A percentile compares a stretch with the other conserved stretches of the same genome.
phyloP scores from a whole-genome alignment of 805 yeast species.

The Candida quercuum region DNA sequence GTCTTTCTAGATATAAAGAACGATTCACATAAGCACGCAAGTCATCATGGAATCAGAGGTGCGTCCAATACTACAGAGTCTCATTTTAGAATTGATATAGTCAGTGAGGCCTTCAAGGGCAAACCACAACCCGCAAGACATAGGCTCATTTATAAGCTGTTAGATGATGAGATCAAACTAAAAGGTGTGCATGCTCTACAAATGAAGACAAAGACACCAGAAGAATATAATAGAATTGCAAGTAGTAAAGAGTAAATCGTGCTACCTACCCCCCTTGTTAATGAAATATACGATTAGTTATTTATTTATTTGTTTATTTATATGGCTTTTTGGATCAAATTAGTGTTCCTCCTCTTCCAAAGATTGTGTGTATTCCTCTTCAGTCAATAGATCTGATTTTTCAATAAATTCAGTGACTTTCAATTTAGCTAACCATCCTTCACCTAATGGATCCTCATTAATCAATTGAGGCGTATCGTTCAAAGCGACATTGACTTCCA shows the following conservation, averaged over 20 bases:
- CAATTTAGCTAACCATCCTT: slow-evolving; percentile 87
- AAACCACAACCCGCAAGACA: slow-evolving; percentile 70
- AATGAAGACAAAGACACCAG: slow-evolving; percentile 71
- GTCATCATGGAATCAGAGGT: slow-evolving; percentile 77
- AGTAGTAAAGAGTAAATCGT: not conserved
- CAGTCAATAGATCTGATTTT: slow-evolving; percentile 53
- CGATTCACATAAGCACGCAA: slow-evolving; percentile 85
- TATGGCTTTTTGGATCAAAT: too few species aligned
- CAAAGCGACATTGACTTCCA: slow-evolving; percentile 64
- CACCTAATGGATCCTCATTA: slow-evolving; percentile 87
- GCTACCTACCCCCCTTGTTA: too few species aligned
- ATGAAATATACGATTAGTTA: too few species aligned
- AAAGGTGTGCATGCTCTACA: slow-evolving; percentile 87
- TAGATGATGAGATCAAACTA: slow-evolving; percentile 65
- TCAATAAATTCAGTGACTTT: slow-evolving; percentile 43
- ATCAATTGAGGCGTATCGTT: slow-evolving; percentile 71
- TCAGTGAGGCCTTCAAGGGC: slow-evolving; percentile 64
- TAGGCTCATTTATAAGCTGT: slow-evolving; percentile 59
- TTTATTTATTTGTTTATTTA: not conserved
- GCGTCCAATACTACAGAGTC: slow-evolving; percentile 71
- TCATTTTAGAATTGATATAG: slow-evolving; percentile 73
- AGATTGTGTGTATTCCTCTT: slow-evolving; percentile 35
- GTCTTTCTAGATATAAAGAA: slow-evolving; percentile 50
- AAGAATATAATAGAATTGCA: slow-evolving; percentile 33
- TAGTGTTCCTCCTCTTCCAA: slow-evolving; percentile 15